Evolutionary conservation across 1,284 basidiomycete genomes (phyloP).

Genomic region (Irpex rosettiformis): DNA sequence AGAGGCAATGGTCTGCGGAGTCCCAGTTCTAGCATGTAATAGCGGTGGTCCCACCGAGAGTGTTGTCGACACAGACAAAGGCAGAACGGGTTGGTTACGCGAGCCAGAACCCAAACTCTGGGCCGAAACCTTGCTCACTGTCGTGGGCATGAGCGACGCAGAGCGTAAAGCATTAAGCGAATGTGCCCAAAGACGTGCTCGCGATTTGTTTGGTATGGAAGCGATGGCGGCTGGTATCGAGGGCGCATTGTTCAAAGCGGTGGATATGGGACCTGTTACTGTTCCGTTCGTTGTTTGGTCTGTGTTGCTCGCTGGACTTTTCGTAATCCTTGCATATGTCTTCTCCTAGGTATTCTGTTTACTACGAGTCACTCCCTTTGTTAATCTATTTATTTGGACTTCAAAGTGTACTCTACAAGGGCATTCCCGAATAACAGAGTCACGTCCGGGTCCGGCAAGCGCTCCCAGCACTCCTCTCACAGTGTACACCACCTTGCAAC

Average conservation of each 20-base stretch:
- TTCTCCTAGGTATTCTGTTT: background rate
- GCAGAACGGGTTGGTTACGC: conserved; percentile 69
- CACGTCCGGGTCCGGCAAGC: background rate
- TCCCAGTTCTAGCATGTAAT: conserved; percentile 88
- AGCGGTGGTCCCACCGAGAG: conserved; percentile 93
- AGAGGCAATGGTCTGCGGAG: conserved; percentile 90
- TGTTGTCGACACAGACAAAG: conserved; percentile 48
- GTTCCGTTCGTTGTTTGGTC: conserved; percentile 1
- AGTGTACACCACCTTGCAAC: background rate
- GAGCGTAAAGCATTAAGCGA: conserved; percentile 49
- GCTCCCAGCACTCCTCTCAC: background rate
- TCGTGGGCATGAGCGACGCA: conserved; percentile 47
- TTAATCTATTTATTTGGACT: too few species aligned
- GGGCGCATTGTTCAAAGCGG: conserved; percentile 49
- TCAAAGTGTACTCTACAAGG: too few species aligned
- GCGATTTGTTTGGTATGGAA: conserved; percentile 52
- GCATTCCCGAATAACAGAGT: too few species aligned
- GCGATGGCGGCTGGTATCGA: conserved; percentile 67
- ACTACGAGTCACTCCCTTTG: background rate
- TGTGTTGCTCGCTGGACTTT: conserved; percentile 3
- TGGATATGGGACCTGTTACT: conserved; percentile 42
- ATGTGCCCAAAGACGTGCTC: conserved; percentile 58
- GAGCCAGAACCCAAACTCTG: conserved; percentile 60
- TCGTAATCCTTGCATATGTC: conserved; percentile 3
- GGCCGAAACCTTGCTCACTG: conserved; percentile 63